Evolutionary conservation across 208 protist genomes (phyloP).

Genomic region (Leishmania guyanensis): DNA sequence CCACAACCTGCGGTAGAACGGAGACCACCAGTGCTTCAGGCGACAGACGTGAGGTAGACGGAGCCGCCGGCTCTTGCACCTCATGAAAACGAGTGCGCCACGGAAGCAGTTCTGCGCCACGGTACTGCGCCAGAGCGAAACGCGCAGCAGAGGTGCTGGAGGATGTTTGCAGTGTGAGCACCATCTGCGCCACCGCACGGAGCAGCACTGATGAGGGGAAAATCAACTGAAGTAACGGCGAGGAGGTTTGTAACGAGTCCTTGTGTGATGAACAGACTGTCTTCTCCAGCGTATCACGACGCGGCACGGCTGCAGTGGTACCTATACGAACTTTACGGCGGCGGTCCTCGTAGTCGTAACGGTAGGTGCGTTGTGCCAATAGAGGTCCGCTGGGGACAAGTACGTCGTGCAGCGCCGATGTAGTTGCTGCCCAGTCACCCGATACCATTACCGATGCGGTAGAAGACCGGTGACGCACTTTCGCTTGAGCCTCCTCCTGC

Average conservation of each 20-base stretch:
- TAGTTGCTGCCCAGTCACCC: not conserved
- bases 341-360: not conserved
- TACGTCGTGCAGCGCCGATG: not conserved
- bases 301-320: not conserved
- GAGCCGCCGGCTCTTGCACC: not conserved
- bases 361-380: constrained; percentile 1
- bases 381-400: constrained; percentile 6
- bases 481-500: not conserved
- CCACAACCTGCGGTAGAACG: constrained; percentile 27
- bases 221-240: not conserved
- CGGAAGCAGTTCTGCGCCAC: constrained; percentile 13
- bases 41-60: not conserved
- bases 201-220: constrained; percentile 24
- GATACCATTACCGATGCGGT: not conserved
- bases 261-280: not conserved
- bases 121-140: constrained; percentile 19
- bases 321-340: not conserved
- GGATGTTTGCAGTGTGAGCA: constrained; percentile 25
- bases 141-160: constrained; percentile 12
- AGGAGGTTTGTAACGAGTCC: not conserved
- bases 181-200: constrained; percentile 30
- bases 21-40: constrained; percentile 20
- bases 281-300: not conserved
- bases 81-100: not conserved
- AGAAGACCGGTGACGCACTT: not conserved